phyloP scores from a whole-genome alignment of 2,329 filamentous ascomycete species.

The Botryotinia globosa region DNA sequence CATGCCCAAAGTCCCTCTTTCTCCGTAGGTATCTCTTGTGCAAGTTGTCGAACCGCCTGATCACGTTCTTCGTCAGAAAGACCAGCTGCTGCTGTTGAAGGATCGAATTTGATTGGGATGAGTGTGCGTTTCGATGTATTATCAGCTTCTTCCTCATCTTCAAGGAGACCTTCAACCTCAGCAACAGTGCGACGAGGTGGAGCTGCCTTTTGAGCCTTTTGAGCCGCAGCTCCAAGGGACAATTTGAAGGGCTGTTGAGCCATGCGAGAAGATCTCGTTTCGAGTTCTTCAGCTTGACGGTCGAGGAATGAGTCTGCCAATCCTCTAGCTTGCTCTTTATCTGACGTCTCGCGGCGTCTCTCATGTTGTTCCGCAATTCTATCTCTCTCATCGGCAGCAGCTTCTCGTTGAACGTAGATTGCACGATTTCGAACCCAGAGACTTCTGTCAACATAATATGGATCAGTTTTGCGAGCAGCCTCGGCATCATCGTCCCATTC shows the following conservation, averaged over 20 bases:
- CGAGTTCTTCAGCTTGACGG: slow-evolving; percentile 75
- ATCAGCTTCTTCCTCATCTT: slow-evolving; percentile 87
- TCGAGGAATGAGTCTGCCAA: slow-evolving; percentile 91
- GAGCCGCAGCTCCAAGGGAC: slow-evolving; percentile 83
- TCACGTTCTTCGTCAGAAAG: slow-evolving; percentile 86
- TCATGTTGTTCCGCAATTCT: slow-evolving; percentile 76
- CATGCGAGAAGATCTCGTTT: slow-evolving; percentile 44
- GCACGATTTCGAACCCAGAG: slow-evolving; percentile 82
- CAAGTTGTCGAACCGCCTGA: slow-evolving; percentile 76
- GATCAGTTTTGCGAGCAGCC: slow-evolving; percentile 64
- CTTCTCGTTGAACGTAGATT: slow-evolving; percentile 69
- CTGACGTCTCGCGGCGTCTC: slow-evolving; percentile 62
- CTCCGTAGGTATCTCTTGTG: slow-evolving; percentile 84
- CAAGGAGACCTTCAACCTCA: slow-evolving; percentile 89
- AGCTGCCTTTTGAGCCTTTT: slow-evolving; percentile 60
- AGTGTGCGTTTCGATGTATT: slow-evolving; percentile 69
- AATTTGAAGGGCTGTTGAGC: slow-evolving; percentile 82
- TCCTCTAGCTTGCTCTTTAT: slow-evolving; percentile 74
- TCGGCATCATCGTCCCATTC: slow-evolving; percentile 94
- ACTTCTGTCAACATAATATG: slow-evolving; percentile 85
- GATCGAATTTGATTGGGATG: slow-evolving; percentile 79
- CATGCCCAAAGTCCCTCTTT: slow-evolving; percentile 88
- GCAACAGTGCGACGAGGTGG: slow-evolving; percentile 75
- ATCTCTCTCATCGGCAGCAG: slow-evolving; percentile 76
- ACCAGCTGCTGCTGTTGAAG: slow-evolving; percentile 56